These are phyloP conservation scores for Penicillium frequentans DNA, from an alignment of 2,329 filamentous ascomycete genomes.

Conservation along the genomic window DNA sequence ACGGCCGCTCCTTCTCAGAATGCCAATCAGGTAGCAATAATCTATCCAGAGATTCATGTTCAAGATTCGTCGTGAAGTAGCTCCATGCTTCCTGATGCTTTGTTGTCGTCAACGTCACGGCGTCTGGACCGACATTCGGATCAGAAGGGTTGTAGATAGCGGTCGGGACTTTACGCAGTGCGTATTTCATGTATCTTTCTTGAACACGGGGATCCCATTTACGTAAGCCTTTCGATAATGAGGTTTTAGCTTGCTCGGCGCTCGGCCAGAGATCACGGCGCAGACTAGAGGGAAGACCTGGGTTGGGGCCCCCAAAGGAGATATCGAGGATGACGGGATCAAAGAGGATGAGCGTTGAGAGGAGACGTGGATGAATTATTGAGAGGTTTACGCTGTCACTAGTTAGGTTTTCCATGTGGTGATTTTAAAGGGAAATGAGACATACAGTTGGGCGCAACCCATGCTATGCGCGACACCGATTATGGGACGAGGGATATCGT, in stretches of 20 bases:
- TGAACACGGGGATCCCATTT: slow-evolving; percentile 15
- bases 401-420: neutral
- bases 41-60: slow-evolving; percentile 4
- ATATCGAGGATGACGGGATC: slow-evolving; percentile 52
- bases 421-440: no score
- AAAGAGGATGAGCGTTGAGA: slow-evolving; percentile 69
- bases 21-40: slow-evolving; percentile 19
- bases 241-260: slow-evolving; percentile 1
- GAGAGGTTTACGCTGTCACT: slow-evolving; percentile 54
- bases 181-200: slow-evolving; percentile 8
- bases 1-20: slow-evolving; percentile 6
- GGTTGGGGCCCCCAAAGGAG: neutral
- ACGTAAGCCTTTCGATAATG: slow-evolving; percentile 3
- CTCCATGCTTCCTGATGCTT: slow-evolving; percentile 14
- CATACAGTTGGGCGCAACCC: slow-evolving; percentile 65
- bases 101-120: slow-evolving; percentile 21
- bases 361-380: slow-evolving; percentile 73
- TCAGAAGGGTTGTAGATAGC: neutral
- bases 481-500: neutral
- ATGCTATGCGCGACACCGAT: slow-evolving; percentile 44
- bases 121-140: slow-evolving; percentile 1
- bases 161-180: slow-evolving; percentile 14
- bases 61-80: slow-evolving; percentile 1
- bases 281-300: slow-evolving; percentile 2
- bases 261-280: slow-evolving; percentile 11